phyloP scores from a whole-genome alignment of 2,329 filamentous ascomycete genomes.

The Exutisphaerella laricina region DNA sequence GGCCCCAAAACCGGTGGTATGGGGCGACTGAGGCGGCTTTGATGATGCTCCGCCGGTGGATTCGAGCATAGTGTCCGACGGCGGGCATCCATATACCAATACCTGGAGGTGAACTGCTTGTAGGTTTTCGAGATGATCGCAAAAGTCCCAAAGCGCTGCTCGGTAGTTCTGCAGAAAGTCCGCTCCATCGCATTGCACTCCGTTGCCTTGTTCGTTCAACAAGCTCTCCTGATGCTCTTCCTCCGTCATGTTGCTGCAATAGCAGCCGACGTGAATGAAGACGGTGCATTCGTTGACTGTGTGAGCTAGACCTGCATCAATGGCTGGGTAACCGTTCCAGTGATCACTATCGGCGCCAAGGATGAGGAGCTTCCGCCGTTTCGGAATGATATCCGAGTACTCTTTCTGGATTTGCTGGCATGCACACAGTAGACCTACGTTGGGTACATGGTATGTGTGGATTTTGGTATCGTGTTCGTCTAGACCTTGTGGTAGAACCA shows the following conservation, averaged over 20 bases:
- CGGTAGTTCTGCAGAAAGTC: constrained; percentile 3
- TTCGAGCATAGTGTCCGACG: too few relatives aligned
- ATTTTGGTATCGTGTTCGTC: constrained; percentile 2
- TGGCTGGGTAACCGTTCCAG: constrained; percentile 4
- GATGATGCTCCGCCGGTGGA: too few relatives aligned
- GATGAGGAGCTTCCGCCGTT: not conserved
- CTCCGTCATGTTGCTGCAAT: not conserved
- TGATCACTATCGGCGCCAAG: constrained; percentile 1
- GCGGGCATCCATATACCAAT: not conserved
- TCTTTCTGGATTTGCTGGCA: not conserved
- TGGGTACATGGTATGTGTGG: not conserved
- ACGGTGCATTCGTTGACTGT: not conserved
- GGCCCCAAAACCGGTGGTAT: not conserved
- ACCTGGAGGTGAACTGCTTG: not conserved
- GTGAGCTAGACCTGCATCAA: not conserved
- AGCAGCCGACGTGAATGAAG: constrained; percentile 1
- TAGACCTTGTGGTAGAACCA: not conserved
- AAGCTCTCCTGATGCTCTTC: not conserved
- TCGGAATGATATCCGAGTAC: constrained; percentile 1
- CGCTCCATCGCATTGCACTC: not conserved
- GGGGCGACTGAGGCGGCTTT: not conserved
- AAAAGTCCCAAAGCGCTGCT: not conserved
- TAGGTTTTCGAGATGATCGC: not conserved
- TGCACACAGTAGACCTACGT: not conserved
- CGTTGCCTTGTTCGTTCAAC: too few relatives aligned